Conservation (phyloP, 257 asterid genomes). For the Mentha longifolia region DNA sequence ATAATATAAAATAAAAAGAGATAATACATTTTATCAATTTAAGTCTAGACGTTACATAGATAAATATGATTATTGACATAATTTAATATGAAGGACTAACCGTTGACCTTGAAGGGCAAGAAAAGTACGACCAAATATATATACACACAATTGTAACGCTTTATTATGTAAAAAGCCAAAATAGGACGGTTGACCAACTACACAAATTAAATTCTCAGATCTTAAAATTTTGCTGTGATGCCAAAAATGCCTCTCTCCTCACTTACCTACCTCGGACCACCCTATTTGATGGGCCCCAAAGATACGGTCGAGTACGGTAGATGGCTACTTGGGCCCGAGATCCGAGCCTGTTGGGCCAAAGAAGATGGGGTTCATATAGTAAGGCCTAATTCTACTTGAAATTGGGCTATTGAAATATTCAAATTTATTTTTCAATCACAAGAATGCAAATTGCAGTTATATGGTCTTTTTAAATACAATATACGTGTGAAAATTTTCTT, state of each 20-base stretch:
- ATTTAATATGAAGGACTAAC: neutral
- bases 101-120: constrained; percentile 25
- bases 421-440: too few relatives aligned
- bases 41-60: neutral
- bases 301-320: neutral
- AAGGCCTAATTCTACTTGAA: too few relatives aligned
- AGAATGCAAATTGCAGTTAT: too few relatives aligned
- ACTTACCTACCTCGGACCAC: neutral
- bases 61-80: neutral
- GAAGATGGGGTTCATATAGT: too few relatives aligned
- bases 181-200: neutral
- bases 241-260: neutral
- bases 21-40: neutral
- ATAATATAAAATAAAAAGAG: neutral
- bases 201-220: neutral
- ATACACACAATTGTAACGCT: neutral
- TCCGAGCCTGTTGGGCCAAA: too few relatives aligned
- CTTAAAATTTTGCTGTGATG: neutral
- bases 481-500: too few relatives aligned
- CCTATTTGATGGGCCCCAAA: neutral
- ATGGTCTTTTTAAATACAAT: too few relatives aligned
- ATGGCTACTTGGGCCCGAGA: too few relatives aligned
- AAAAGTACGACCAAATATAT: neutral
- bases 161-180: neutral
- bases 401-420: too few relatives aligned